These are phyloP conservation scores for Hortiboletus campestris DNA, from an alignment of 768 basidiomycete species.

Conservation along the genomic window DNA sequence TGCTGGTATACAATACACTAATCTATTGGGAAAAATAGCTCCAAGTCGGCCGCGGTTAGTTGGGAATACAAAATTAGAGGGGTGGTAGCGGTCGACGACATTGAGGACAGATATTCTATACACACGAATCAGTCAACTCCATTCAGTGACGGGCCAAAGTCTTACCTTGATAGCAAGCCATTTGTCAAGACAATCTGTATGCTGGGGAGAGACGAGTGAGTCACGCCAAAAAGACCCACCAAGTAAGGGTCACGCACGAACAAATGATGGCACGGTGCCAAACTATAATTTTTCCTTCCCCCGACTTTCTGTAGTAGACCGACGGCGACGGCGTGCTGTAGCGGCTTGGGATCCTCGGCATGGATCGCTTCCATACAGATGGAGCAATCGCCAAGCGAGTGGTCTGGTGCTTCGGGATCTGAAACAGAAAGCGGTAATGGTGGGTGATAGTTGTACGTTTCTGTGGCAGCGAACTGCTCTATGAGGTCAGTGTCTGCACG, in stretches of 20 bases:
- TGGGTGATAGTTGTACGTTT: slow-evolving; percentile 85
- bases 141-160: neutral
- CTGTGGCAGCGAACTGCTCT: slow-evolving; percentile 53
- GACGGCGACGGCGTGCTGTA: slow-evolving; percentile 34
- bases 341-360: slow-evolving; percentile 42
- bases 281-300: slow-evolving; percentile 67
- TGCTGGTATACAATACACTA: slow-evolving; percentile 12
- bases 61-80: slow-evolving; percentile 40
- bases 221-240: neutral
- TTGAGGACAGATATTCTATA: slow-evolving; percentile 87
- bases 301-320: slow-evolving; percentile 38
- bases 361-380: slow-evolving; percentile 92
- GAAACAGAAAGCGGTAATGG: slow-evolving; percentile 53
- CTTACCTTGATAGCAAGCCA: slow-evolving; percentile 76
- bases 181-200: slow-evolving; percentile 85
- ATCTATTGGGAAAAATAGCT: neutral
- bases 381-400: slow-evolving; percentile 81
- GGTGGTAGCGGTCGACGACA: slow-evolving; percentile 84
- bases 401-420: slow-evolving; percentile 73
- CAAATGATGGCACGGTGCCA: slow-evolving; percentile 87
- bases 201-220: slow-evolving; percentile 39
- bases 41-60: neutral
- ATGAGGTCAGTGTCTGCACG: neutral
- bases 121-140: neutral
- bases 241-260: slow-evolving; percentile 54